Base-by-base conservation (phyloP, 108 stramenopile genomes). In the Cyclotella atomus region DNA sequence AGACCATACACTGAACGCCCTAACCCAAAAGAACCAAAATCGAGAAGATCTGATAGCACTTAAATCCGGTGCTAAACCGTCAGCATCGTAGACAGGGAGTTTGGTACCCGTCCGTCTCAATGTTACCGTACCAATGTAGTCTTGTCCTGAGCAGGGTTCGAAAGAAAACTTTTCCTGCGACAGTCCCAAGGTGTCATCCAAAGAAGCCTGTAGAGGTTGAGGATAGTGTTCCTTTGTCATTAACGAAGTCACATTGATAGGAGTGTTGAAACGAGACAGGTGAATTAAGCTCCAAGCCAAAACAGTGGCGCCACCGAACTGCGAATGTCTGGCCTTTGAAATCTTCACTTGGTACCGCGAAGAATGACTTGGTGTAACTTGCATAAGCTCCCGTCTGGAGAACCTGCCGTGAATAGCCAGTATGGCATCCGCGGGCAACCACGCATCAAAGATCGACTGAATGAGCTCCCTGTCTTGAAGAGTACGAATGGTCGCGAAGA, bases 151-250 rank as follows among this genome's bases (percentile, higher is more conserved):
- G 17, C 65, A 19, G 15, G 30, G 45, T 17, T 68, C 66, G 44
- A 68, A 68, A 33, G 20, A 52, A 30, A 36, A 19, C 35, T 21
- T 54, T 6, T n/a, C 50, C 34, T 15, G 12, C 14, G 52, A 5
- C 20, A n/a, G n/a, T n/a, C 66, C 66, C 19, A 32, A 6, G 10
- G 66, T 68, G 32, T 68, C 52, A 54, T 68, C 66, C 15, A 68
- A 32, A 14, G 66, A 47, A 1, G 33, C n/a, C n/a, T 68, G 66
- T 17, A 68, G 33, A 2, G 36, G 7, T 14, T 49, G 49, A 36
- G 66, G 63, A 21, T 68, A 68, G 19, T 46, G 29, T 12, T 32
- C 56, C 29, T 57, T n/a, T 57, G 56, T 57, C 56, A 57, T 57
- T 57, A 57, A 32, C 4, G 41, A 0, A 3, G 19, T 65, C 23